These are phyloP conservation scores for Podospora bellae-mahoneyi DNA, from an alignment of 495 filamentous ascomycete genomes.

Conservation along the genomic window DNA sequence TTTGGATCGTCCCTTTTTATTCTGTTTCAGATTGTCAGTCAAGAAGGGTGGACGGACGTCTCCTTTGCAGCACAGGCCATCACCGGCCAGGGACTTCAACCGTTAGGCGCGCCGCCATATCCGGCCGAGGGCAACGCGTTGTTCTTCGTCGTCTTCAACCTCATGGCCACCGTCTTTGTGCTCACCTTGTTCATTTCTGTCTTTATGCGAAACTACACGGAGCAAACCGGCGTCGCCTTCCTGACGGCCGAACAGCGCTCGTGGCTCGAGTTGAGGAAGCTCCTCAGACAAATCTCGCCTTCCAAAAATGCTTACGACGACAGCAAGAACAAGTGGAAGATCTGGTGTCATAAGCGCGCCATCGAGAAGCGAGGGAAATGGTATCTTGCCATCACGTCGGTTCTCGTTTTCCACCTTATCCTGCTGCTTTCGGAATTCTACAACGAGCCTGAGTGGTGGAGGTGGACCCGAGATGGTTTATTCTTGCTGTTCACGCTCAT, in stretches of 20 bases:
- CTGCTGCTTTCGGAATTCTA: slow-evolving; percentile 85
- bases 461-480: slow-evolving; percentile 62
- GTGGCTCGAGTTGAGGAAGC: slow-evolving; percentile 92
- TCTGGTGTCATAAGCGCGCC: slow-evolving; percentile 91
- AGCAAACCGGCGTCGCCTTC: slow-evolving; percentile 96
- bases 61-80: slow-evolving; percentile 80
- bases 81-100: slow-evolving; percentile 70
- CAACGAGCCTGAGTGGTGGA: slow-evolving; percentile 64
- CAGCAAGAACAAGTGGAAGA: slow-evolving; percentile 69
- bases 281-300: slow-evolving; percentile 87
- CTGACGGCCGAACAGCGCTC: slow-evolving; percentile 94
- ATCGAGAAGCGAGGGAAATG: slow-evolving; percentile 93
- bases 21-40: slow-evolving; percentile 97
- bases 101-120: slow-evolving; percentile 50
- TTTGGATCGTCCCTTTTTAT: slow-evolving; percentile 91
- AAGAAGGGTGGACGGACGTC: slow-evolving; percentile 95
- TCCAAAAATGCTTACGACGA: slow-evolving; percentile 81
- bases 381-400: slow-evolving; percentile 73
- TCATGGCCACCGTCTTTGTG: slow-evolving; percentile 95
- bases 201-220: slow-evolving; percentile 99
- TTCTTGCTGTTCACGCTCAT: slow-evolving; percentile 83
- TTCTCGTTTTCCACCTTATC: slow-evolving; percentile 78
- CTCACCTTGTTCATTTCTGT: slow-evolving; percentile 97
- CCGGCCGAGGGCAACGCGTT: slow-evolving; percentile 75
- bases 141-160: slow-evolving; percentile 95